Evolutionary conservation across 257 asterid species (phyloP).

Genomic region (Paulownia fortunei): DNA sequence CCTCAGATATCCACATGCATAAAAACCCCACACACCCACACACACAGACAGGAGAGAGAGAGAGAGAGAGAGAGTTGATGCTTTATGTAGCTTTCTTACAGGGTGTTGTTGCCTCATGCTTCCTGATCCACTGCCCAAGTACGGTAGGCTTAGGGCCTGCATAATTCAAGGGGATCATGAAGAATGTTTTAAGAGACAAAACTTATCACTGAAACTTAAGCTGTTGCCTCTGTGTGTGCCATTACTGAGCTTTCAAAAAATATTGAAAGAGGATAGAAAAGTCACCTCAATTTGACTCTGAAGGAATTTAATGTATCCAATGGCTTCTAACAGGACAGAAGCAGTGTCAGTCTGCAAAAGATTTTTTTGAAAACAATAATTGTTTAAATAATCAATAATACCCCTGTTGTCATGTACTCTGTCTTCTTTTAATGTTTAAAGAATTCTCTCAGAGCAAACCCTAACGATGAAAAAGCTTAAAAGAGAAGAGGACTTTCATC

Average conservation of each 20-base stretch:
- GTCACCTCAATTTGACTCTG: constrained; percentile 86
- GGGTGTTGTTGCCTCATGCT: constrained; percentile 49
- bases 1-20: constrained; percentile 47
- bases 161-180: constrained; percentile 41
- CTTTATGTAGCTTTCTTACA: constrained; percentile 38
- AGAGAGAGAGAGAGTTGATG: constrained; percentile 6
- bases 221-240: background rate
- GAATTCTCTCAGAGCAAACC: background rate
- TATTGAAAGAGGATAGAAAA: constrained; percentile 35
- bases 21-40: background rate
- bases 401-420: background rate
- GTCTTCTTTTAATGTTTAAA: constrained; percentile 23
- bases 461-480: background rate
- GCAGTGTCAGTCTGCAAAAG: constrained; percentile 93
- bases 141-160: constrained; percentile 87
- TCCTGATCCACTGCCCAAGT: constrained; percentile 59
- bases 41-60: background rate
- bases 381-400: background rate
- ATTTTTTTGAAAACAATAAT: background rate
- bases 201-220: constrained; percentile 26
- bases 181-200: constrained; percentile 20
- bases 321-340: constrained; percentile 80
- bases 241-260: constrained; percentile 34
- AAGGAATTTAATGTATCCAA: constrained; percentile 92
- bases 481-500: background rate